phyloP scores from a whole-genome alignment of 805 yeast genomes.

The Pichia manshurica region DNA sequence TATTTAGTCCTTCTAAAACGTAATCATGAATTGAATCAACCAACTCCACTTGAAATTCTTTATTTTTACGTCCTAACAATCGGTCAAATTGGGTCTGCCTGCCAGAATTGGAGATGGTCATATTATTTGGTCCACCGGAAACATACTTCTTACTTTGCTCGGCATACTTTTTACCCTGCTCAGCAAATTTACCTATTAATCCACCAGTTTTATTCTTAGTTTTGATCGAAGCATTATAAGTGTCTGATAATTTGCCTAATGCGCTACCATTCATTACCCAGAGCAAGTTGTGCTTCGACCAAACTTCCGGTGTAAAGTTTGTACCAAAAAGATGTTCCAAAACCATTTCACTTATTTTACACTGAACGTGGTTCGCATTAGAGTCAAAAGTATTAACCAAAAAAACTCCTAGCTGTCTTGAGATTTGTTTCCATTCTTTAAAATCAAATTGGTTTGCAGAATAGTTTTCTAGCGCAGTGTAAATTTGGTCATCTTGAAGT shows the following conservation, averaged over 20 bases:
- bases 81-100: constrained; percentile 34
- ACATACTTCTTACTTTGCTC: constrained; percentile 14
- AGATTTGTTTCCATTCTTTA: constrained; percentile 31
- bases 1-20: constrained; percentile 38
- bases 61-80: constrained; percentile 43
- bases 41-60: constrained; percentile 39
- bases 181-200: constrained; percentile 39
- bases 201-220: constrained; percentile 40
- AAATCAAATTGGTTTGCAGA: constrained; percentile 43
- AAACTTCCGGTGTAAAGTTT: constrained; percentile 31
- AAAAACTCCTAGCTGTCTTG: constrained; percentile 47
- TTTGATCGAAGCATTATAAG: constrained; percentile 34
- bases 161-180: constrained; percentile 32
- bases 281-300: constrained; percentile 36
- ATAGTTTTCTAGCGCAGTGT: constrained; percentile 34
- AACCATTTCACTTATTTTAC: constrained; percentile 43
- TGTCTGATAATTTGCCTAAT: constrained; percentile 35
- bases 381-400: constrained; percentile 47
- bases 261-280: constrained; percentile 45
- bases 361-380: constrained; percentile 43
- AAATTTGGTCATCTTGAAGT: constrained; percentile 17
- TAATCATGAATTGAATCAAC: constrained; percentile 53
- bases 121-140: constrained; percentile 14
- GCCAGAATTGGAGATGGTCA: constrained; percentile 15
- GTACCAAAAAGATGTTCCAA: constrained; percentile 42